These are phyloP conservation scores for Torulaspora maleeae DNA, from an alignment of 805 yeast species.

Conservation along the genomic window DNA sequence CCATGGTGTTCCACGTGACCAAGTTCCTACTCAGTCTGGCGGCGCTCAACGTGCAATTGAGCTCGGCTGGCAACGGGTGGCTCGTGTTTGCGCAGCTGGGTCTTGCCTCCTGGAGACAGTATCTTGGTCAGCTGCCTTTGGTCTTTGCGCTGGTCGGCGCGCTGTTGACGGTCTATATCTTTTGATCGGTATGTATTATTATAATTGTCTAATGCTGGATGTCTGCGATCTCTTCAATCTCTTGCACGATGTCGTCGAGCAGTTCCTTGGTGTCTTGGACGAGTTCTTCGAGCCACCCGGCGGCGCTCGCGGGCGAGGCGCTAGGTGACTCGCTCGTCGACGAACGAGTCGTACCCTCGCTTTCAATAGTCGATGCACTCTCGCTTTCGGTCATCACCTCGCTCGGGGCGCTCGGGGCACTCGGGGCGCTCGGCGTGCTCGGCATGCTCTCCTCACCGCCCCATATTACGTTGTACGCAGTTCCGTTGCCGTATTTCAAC, in stretches of 20 bases:
- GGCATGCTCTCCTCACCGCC: too few species aligned
- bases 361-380: too few species aligned
- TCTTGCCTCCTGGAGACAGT: constrained; percentile 6
- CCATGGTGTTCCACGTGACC: constrained; percentile 30
- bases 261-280: constrained; percentile 24
- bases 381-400: too few species aligned
- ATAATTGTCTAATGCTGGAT: constrained; percentile 1
- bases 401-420: not conserved
- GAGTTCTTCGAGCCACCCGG: constrained; percentile 13
- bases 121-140: constrained; percentile 25
- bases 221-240: constrained; percentile 18
- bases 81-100: constrained; percentile 3
- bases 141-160: constrained; percentile 21
- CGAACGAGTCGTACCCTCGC: too few species aligned
- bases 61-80: constrained; percentile 4
- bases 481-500: constrained; percentile 14
- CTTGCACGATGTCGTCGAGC: constrained; percentile 28
- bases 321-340: too few species aligned
- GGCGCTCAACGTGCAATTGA: constrained; percentile 11
- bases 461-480: constrained; percentile 24
- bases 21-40: constrained; percentile 23
- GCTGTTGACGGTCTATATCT: constrained; percentile 25
- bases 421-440: too few species aligned
- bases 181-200: constrained; percentile 11
- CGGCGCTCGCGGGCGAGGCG: too few species aligned